Percentiles rank a stretch among this genome's conserved stretches.
Evolutionary conservation across 805 yeast species (phyloP).

Genomic region (Wickerhamiella qilinensis): DNA sequence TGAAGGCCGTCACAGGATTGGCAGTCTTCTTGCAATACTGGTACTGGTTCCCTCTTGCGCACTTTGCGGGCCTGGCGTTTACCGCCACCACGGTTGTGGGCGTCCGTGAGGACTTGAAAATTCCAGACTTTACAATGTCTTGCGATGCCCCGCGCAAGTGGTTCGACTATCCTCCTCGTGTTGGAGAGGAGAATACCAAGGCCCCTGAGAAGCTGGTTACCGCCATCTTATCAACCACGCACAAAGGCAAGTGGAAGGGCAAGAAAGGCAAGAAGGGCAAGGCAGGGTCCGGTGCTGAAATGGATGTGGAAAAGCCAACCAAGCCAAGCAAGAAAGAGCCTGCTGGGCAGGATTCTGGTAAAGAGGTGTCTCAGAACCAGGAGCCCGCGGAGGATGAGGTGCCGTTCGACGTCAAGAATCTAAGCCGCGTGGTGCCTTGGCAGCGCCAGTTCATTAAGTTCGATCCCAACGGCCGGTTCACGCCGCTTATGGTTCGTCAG

Average conservation of each 20-base stretch:
- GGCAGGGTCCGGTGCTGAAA: conserved; percentile 26
- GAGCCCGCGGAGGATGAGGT: conserved; percentile 36
- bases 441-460: conserved; percentile 77
- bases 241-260: conserved; percentile 85
- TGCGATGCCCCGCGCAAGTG: conserved; percentile 67
- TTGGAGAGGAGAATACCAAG: conserved; percentile 61
- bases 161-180: conserved; percentile 81
- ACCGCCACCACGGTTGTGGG: conserved; percentile 86
- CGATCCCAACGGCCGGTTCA: conserved; percentile 52
- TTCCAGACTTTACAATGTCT: conserved; percentile 67
- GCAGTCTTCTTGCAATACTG: conserved; percentile 84
- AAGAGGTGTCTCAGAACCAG: conserved; percentile 19
- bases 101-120: conserved; percentile 66
- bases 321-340: conserved; percentile 7
- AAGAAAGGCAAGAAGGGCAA: conserved; percentile 41
- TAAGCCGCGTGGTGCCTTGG: conserved; percentile 78
- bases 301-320: conserved; percentile 13
- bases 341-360: conserved; percentile 5
- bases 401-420: conserved; percentile 47
- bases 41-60: conserved; percentile 98
- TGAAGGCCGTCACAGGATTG: conserved; percentile 82
- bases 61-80: conserved; percentile 79
- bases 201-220: conserved; percentile 81
- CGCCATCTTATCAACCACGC: conserved; percentile 89
- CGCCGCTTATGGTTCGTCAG: conserved; percentile 52